These are phyloP conservation scores for Blastomyces parvus DNA, from an alignment of 2,329 filamentous ascomycete genomes.

Conservation along the genomic window DNA sequence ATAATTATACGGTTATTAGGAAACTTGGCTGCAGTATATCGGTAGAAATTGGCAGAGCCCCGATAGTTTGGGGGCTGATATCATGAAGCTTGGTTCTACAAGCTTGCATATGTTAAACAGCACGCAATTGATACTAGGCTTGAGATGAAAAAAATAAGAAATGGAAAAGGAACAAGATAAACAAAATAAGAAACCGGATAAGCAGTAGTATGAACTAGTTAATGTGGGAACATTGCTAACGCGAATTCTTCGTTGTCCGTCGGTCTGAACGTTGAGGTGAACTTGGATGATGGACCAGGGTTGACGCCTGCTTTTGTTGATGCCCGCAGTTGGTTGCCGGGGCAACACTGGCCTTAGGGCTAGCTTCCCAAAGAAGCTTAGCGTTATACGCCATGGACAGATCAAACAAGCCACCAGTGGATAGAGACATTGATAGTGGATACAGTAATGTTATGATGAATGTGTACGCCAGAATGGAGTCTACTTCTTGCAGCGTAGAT, in stretches of 20 bases:
- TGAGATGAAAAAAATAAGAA: background rate
- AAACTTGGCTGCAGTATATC: background rate
- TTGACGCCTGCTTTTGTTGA: conserved; percentile 1
- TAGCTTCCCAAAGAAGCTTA: background rate
- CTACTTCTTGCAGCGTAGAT: too few species aligned
- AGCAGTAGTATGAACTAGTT: background rate
- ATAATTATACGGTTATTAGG: background rate
- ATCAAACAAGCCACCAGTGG: too few species aligned
- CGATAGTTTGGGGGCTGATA: background rate
- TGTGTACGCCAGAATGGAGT: too few species aligned
- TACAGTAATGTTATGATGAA: too few species aligned
- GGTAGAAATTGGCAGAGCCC: background rate
- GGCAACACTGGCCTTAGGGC: background rate
- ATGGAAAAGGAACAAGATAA: background rate
- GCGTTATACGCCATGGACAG: background rate
- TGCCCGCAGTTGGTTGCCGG: background rate
- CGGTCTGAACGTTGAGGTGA: too few species aligned
- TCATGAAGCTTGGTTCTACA: background rate
- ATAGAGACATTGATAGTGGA: too few species aligned
- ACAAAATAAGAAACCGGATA: background rate
- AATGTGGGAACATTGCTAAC: background rate
- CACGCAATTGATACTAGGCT: background rate
- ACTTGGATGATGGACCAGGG: background rate
- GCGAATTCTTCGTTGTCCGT: background rate
- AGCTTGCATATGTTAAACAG: background rate